These are phyloP conservation scores for Hygrocybe punicea DNA, from an alignment of 768 basidiomycete genomes.

Conservation along the genomic window DNA sequence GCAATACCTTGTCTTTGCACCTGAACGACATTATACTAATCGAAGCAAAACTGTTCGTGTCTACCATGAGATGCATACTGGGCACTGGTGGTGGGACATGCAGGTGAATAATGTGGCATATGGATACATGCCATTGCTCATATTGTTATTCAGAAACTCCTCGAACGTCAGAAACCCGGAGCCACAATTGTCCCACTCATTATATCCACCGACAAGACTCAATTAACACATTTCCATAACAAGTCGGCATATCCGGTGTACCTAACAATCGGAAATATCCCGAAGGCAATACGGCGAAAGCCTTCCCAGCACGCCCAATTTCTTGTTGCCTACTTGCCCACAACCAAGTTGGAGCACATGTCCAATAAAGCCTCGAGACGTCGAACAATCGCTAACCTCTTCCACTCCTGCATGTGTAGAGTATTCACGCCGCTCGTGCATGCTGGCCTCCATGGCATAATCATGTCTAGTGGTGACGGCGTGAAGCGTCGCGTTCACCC, in stretches of 20 bases:
- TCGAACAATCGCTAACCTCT: conserved; percentile 26
- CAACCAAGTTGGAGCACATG: conserved; percentile 31
- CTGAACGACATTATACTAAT: conserved; percentile 9
- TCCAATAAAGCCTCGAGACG: conserved; percentile 21
- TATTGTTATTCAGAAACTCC: conserved; percentile 14
- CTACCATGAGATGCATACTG: conserved; percentile 45
- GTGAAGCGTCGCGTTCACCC: conserved; percentile 29
- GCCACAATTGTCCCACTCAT: conserved; percentile 43
- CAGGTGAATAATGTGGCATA: conserved; percentile 34
- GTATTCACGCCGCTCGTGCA: conserved; percentile 31
- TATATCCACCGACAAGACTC: conserved; percentile 46
- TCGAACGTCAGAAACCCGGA: conserved; percentile 21
- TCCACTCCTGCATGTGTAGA: conserved; percentile 34
- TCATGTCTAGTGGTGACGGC: conserved; percentile 36
- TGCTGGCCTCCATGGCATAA: conserved; percentile 23
- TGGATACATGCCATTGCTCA: not conserved
- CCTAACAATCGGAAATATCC: conserved; percentile 46
- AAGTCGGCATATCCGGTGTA: conserved; percentile 48
- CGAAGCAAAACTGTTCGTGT: conserved; percentile 21
- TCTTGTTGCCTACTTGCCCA: conserved; percentile 42
- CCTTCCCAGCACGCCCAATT: conserved; percentile 34
- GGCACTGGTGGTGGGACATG: conserved; percentile 50
- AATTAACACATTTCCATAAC: conserved; percentile 38
- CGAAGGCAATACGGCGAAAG: conserved; percentile 38
- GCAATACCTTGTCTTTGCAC: conserved; percentile 4